A percentile compares a stretch with the other conserved stretches of the same genome.
Evolutionary conservation across 202 grass and related monocot species (phyloP).

Genomic region (Zoysia matrella): DNA sequence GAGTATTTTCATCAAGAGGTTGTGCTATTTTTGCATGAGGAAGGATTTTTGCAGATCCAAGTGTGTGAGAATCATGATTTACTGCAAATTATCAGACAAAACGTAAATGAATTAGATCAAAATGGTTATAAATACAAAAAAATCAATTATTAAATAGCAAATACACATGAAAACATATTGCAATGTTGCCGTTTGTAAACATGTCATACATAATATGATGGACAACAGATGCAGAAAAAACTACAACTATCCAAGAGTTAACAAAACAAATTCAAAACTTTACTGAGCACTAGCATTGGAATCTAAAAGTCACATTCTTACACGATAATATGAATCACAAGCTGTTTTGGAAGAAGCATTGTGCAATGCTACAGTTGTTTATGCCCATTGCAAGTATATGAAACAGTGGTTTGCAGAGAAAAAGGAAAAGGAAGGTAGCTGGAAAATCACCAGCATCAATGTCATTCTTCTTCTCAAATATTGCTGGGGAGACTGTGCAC

Average conservation of each 20-base stretch:
- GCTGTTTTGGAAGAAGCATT: slow-evolving; percentile 24
- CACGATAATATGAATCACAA: slow-evolving; percentile 7
- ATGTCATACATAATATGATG: too few relatives aligned
- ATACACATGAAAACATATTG: background rate
- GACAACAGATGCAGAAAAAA: slow-evolving; percentile 26
- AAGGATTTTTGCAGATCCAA: slow-evolving; percentile 26
- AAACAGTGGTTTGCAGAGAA: slow-evolving; percentile 26
- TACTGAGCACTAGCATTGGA: background rate
- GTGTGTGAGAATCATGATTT: slow-evolving; percentile 11
- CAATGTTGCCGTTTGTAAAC: background rate
- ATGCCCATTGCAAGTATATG: slow-evolving; percentile 18
- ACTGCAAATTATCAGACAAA: slow-evolving; percentile 45
- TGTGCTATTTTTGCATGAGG: slow-evolving; percentile 20
- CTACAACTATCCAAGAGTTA: background rate
- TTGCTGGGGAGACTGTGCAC: slow-evolving; percentile 5
- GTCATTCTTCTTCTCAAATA: slow-evolving; percentile 24
- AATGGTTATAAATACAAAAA: slow-evolving; percentile 1
- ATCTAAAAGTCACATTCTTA: slow-evolving; percentile 22
- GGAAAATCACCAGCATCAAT: slow-evolving; percentile 43
- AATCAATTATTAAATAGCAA: background rate
- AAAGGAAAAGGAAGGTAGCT: slow-evolving; percentile 22
- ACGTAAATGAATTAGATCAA: slow-evolving; percentile 21
- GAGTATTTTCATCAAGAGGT: slow-evolving; percentile 8
- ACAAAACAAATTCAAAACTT: slow-evolving; percentile 14
- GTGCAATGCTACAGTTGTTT: background rate